Conservation (phyloP, 129 eudicot genomes). For the Daucus carota region DNA sequence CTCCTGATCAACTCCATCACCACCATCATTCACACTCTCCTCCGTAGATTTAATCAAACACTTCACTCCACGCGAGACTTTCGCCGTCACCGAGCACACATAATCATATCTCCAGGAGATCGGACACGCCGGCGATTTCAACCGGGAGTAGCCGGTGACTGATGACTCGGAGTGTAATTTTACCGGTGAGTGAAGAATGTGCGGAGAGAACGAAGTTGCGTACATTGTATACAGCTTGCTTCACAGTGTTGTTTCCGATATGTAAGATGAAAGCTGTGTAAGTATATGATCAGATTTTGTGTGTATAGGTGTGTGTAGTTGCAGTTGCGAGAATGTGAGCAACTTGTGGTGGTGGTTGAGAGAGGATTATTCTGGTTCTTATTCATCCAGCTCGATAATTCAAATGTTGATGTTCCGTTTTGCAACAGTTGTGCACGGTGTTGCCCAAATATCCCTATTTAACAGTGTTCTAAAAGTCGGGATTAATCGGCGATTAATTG, state of each 20-base stretch:
- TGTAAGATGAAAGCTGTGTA: neutral
- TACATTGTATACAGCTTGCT: slow-evolving; percentile 27
- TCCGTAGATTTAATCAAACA: slow-evolving; percentile 47
- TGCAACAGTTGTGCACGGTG: too few species aligned
- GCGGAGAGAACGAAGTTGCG: slow-evolving; percentile 20
- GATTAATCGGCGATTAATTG: too few species aligned
- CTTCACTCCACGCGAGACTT: slow-evolving; percentile 21
- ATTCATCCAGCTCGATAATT: too few species aligned
- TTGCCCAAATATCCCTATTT: too few species aligned
- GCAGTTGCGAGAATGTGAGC: neutral
- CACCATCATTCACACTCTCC: slow-evolving; percentile 26
- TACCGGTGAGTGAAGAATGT: slow-evolving; percentile 31
- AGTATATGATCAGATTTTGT: slow-evolving; percentile 1
- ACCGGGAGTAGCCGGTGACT: slow-evolving; percentile 23
- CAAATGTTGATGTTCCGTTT: too few species aligned
- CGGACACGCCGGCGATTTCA: slow-evolving; percentile 25
- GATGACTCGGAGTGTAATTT: slow-evolving; percentile 22
- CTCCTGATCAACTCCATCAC: slow-evolving; percentile 7
- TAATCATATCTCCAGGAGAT: slow-evolving; percentile 19
- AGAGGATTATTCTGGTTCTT: slow-evolving; percentile 21
- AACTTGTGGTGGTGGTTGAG: slow-evolving; percentile 17
- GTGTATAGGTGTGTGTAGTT: neutral
- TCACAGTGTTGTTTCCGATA: slow-evolving; percentile 12
- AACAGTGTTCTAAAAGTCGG: too few species aligned
- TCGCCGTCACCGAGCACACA: slow-evolving; percentile 20